Evolutionary conservation across 805 yeast species (phyloP).

Genomic region (Wickerhamiella alocasiicola): DNA sequence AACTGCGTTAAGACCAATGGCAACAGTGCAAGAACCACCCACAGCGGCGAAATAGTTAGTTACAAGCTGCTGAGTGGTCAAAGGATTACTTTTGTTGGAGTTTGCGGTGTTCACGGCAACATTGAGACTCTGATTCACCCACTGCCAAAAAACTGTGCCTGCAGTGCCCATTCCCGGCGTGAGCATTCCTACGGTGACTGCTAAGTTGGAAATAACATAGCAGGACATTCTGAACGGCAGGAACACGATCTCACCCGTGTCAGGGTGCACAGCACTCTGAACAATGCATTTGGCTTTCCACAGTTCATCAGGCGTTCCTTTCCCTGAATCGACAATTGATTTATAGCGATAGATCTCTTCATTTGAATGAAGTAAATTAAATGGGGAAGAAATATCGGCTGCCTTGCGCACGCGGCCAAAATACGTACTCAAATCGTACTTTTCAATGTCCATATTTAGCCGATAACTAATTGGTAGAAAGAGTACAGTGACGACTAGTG

Average conservation of each 20-base stretch:
- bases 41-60: conserved; percentile 82
- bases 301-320: conserved; percentile 66
- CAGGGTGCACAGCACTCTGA: conserved; percentile 93
- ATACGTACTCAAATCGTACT: conserved; percentile 68
- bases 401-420: conserved; percentile 93
- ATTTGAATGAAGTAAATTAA: conserved; percentile 63
- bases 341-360: conserved; percentile 54
- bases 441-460: conserved; percentile 18
- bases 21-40: conserved; percentile 88
- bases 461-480: not conserved
- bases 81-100: conserved; percentile 88
- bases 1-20: conserved; percentile 77
- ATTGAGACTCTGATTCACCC: conserved; percentile 91
- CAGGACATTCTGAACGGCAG: conserved; percentile 96
- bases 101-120: conserved; percentile 96
- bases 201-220: conserved; percentile 83
- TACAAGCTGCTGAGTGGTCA: conserved; percentile 62
- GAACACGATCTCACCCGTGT: conserved; percentile 83
- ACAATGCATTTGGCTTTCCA: conserved; percentile 82
- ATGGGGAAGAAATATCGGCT: conserved; percentile 84
- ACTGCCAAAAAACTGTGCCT: conserved; percentile 95
- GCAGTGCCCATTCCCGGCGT: conserved; percentile 83
- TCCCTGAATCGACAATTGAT: conserved; percentile 53
- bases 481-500: too few species aligned
- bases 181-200: conserved; percentile 95